These are phyloP conservation scores for Irpex lacteus DNA, from an alignment of 1,284 basidiomycete genomes.

Conservation along the genomic window DNA sequence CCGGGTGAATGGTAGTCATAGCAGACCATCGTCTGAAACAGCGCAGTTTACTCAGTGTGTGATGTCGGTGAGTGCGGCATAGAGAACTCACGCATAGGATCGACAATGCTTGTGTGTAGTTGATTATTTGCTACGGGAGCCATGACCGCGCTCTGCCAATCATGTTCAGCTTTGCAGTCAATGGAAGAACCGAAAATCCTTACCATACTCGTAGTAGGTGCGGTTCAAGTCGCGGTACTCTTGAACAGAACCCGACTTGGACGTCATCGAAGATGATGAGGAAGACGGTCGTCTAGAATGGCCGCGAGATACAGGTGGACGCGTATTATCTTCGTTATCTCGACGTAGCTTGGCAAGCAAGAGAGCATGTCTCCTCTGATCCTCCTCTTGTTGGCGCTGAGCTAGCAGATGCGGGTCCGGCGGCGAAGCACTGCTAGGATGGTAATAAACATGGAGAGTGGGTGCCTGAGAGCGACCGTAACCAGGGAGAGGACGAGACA, in stretches of 20 bases:
- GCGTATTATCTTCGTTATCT: background rate
- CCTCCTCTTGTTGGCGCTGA: slow-evolving; percentile 8
- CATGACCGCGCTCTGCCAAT: background rate
- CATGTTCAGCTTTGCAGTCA: background rate
- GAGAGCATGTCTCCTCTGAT: slow-evolving; percentile 5
- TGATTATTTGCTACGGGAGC: background rate
- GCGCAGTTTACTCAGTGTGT: background rate
- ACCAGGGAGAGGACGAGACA: slow-evolving; percentile 5
- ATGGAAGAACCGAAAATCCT: background rate
- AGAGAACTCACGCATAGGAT: background rate
- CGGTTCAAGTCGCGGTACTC: background rate
- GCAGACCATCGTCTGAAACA: background rate
- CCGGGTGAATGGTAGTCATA: background rate
- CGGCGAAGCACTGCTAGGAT: slow-evolving; percentile 7
- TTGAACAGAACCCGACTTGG: background rate
- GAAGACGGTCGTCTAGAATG: background rate
- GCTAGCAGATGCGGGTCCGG: slow-evolving; percentile 9
- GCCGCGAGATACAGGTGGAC: background rate
- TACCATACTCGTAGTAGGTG: background rate
- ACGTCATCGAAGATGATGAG: background rate
- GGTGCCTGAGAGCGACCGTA: slow-evolving; percentile 1
- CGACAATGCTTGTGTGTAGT: background rate
- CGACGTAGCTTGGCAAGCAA: slow-evolving; percentile 2
- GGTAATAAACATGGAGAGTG: slow-evolving; percentile 10
- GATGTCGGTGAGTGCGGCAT: background rate